phyloP scores from a whole-genome alignment of 1,284 basidiomycete species.

The Mycosarcoma mackinlayi region DNA sequence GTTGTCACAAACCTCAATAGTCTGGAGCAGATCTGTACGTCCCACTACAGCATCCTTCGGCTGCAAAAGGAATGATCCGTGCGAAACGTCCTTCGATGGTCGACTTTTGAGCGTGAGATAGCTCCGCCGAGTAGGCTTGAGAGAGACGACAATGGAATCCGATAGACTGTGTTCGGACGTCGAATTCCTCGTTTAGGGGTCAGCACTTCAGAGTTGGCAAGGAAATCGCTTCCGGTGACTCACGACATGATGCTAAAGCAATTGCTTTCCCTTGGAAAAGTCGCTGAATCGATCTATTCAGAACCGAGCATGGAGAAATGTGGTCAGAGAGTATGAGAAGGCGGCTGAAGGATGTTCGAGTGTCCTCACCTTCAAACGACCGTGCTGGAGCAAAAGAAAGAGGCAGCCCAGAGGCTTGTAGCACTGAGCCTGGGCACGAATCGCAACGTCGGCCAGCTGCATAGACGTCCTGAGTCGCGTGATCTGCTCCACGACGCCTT shows the following conservation, averaged over 20 bases:
- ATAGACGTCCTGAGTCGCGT: conserved; percentile 8
- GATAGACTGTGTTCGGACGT: conserved; percentile 5
- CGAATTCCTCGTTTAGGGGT: background rate
- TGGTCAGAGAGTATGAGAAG: background rate
- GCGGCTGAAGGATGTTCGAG: background rate
- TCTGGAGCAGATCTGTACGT: conserved; percentile 9
- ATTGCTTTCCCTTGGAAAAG: conserved; percentile 8
- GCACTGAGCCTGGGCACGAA: background rate
- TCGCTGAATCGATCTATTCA: conserved; percentile 12
- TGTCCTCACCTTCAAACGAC: conserved; percentile 11
- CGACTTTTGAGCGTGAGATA: background rate
- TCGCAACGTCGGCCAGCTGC: background rate
- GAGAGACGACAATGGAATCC: conserved; percentile 5
- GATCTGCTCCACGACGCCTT: conserved; percentile 5
- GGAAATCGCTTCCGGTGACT: background rate
- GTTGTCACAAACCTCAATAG: conserved; percentile 15
- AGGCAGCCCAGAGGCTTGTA: conserved; percentile 1
- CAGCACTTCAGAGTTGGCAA: background rate
- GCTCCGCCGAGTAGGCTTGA: conserved; percentile 1
- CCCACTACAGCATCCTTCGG: conserved; percentile 15
- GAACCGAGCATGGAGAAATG: background rate
- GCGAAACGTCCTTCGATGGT: background rate
- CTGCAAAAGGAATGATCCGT: conserved; percentile 24
- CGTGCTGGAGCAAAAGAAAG: conserved; percentile 17
- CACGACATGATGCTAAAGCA: conserved; percentile 29